Base-by-base conservation (phyloP, 2,329 filamentous ascomycete genomes). In the Penicillium oxalicum region DNA sequence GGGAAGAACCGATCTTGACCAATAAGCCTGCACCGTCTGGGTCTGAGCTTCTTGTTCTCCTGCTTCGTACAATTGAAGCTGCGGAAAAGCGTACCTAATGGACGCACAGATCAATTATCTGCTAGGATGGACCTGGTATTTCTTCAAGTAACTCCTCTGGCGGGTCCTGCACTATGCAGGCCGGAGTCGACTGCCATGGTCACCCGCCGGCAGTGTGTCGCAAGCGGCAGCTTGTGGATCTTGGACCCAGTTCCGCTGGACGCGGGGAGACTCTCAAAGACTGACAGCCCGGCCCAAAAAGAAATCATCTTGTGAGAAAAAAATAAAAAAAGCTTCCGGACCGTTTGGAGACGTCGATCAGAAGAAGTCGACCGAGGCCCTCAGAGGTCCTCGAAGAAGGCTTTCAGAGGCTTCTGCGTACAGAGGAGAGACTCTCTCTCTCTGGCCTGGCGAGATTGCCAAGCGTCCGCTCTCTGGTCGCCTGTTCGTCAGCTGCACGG, bases 151-250 rank as follows among this genome's bases (percentile, higher is more conserved):
- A 28, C 32, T 32, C 29, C 4, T 11, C 4, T 11, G 29, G 29
- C 29, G 29, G 29, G 43, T 26, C 36, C 34, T 40, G 27, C 11
- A 35, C 9, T 13, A 6, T 33, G 34, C 44, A 44, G 41, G 34
- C 33, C 38, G 18, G 34, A 38, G 24, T 33, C 9, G 25, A 48
- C 44, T 40, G 24, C 33, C 40, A 45, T 35, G 27, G 36, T 37
- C 43, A 12, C 38, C 47, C 36, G 9, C 43, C 38, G 29, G 29
- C 3, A 39, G 40, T 44, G 53, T 32, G 29, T 45, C 36, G 49
- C 45, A 48, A 51, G 41, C 50, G 50, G 50, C 44, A 33, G 40
- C 36, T n/a, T 26, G 45, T 37, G 35, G 34, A 38, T 27, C 35
- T 26, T 40, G 40, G 40, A 13, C 29, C 11, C 18, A 39, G 40